A percentile compares a stretch with the other conserved stretches of the same genome.
Evolutionary conservation across 139 green algal species (phyloP).

Genomic region (Picochlorum sp.): DNA sequence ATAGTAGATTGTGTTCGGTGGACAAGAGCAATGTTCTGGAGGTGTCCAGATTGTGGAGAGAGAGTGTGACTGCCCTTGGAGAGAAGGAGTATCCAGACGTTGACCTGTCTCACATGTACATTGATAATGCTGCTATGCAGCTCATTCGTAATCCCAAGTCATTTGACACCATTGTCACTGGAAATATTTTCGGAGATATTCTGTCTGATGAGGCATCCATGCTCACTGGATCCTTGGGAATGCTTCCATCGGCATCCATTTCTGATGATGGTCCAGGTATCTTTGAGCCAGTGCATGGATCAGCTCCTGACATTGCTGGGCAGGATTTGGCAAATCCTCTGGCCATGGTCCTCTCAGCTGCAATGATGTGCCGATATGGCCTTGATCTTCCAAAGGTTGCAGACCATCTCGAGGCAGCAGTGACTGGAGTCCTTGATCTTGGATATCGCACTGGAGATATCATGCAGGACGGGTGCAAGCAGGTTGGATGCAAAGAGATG

Average conservation of each 20-base stretch:
- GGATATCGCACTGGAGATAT: conserved; percentile 89
- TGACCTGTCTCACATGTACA: conserved; percentile 97
- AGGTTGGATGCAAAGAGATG: conserved; percentile 76
- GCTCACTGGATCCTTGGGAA: conserved; percentile 92
- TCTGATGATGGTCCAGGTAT: conserved; percentile 76
- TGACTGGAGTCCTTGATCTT: conserved; percentile 71
- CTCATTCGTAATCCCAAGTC: conserved; percentile 83
- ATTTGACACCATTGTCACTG: conserved; percentile 97
- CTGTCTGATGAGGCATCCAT: conserved; percentile 96
- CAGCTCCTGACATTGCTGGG: conserved; percentile 94
- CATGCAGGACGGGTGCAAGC: conserved; percentile 62
- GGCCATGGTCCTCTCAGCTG: conserved; percentile 90
- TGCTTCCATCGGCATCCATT: conserved; percentile 96
- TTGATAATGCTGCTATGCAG: conserved; percentile 99
- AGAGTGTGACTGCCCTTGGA: conserved; percentile 71
- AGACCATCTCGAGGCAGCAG: conserved; percentile 69
- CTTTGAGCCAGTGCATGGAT: conserved; percentile 97
- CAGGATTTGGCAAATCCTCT: conserved; percentile 85
- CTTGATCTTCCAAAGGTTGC: conserved; percentile 79
- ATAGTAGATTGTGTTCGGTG: conserved; percentile 74
- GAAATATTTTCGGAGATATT: conserved; percentile 99
- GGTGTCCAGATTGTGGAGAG: conserved; percentile 80
- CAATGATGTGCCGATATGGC: conserved; percentile 98
- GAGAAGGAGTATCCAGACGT: conserved; percentile 87
- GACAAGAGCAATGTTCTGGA: conserved; percentile 99